phyloP scores from a whole-genome alignment of 106 monocot species.

The Dendrobium chrysotoxum region DNA sequence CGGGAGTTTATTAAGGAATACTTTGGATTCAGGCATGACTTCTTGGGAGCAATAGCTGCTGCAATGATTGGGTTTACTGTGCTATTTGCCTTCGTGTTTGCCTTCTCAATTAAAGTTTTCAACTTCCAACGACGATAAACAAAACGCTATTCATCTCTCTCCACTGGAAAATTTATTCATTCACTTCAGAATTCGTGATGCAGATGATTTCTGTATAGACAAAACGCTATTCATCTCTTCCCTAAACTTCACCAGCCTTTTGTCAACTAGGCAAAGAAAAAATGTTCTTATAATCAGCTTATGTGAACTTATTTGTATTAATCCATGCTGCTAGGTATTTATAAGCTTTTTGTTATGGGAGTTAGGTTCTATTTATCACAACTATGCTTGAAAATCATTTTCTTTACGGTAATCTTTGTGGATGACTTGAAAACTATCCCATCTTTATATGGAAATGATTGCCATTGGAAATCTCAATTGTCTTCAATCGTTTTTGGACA shows the following conservation, averaged over 20 bases:
- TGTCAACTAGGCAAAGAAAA: background rate
- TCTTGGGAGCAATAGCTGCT: conserved; percentile 11
- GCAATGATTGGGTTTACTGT: conserved; percentile 21
- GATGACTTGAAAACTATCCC: too few relatives aligned
- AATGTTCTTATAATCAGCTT: background rate
- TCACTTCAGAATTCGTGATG: background rate
- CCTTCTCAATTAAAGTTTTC: conserved; percentile 20
- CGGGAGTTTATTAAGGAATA: conserved; percentile 6
- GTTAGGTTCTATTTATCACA: background rate
- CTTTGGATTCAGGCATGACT: conserved; percentile 25
- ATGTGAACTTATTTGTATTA: background rate
- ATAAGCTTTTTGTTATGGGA: background rate
- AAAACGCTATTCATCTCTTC: too few relatives aligned
- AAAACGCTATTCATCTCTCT: too few relatives aligned
- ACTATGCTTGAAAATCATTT: too few relatives aligned
- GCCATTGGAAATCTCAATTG: background rate
- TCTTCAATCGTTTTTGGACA: too few relatives aligned
- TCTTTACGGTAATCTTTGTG: too few relatives aligned
- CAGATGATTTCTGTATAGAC: background rate
- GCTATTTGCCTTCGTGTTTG: conserved; percentile 24
- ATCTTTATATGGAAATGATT: background rate
- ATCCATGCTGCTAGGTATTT: background rate
- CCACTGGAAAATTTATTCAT: background rate
- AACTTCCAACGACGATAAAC: conserved; percentile 27
- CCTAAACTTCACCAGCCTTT: background rate